phyloP scores from a whole-genome alignment of 2,329 filamentous ascomycete species.

The Trichoderma afroharzianum region DNA sequence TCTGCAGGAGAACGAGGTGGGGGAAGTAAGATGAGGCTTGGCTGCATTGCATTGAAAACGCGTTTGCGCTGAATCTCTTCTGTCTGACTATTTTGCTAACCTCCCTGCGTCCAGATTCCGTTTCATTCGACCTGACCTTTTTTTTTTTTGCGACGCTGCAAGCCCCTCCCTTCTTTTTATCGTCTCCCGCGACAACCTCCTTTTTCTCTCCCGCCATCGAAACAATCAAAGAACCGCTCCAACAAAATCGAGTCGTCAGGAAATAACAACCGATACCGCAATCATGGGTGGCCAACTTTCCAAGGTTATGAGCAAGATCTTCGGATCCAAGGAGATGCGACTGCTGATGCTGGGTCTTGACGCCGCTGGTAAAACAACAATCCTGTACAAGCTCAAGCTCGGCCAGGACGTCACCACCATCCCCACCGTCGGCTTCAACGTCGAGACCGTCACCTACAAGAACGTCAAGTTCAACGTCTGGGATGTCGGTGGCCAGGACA shows the following conservation, averaged over 20 bases:
- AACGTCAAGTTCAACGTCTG: conserved; percentile 99
- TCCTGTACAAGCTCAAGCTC: conserved; percentile 98
- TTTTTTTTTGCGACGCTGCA: neutral
- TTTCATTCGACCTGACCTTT: neutral
- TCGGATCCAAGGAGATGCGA: conserved; percentile 98
- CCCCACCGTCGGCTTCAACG: conserved; percentile 98
- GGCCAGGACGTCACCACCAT: conserved; percentile 98
- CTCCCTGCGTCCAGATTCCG: conserved; percentile 1
- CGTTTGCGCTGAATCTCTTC: neutral
- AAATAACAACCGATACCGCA: conserved; percentile 23
- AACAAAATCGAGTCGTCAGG: neutral
- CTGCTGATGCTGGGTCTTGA: conserved; percentile 97
- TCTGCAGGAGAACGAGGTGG: neutral
- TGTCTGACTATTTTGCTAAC: neutral
- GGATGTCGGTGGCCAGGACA: conserved; percentile 98
- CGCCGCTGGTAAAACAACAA: conserved; percentile 97
- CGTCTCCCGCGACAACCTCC: neutral
- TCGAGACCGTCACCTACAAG: conserved; percentile 98
- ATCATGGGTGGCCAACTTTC: conserved; percentile 91
- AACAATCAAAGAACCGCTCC: neutral
- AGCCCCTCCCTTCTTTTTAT: neutral
- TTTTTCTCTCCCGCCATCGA: neutral
- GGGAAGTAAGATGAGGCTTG: neutral
- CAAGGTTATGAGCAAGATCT: conserved; percentile 98
- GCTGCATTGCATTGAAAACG: neutral